Percentiles rank a stretch among this genome's conserved stretches.
Conservation (phyloP, 768 basidiomycete species). For the Podaxis mareebaensis region DNA sequence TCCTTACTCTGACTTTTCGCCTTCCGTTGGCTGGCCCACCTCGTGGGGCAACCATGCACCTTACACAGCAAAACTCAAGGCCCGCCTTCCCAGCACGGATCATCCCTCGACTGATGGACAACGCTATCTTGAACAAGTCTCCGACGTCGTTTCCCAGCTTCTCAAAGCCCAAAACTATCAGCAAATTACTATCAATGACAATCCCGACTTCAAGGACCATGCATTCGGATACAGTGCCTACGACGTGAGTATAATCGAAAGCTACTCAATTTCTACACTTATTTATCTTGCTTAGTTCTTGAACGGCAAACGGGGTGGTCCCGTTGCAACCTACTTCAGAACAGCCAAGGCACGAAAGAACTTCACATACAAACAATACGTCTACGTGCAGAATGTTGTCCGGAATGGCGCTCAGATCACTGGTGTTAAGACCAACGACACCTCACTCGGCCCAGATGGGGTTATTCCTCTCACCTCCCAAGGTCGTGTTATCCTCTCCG, state of each 20-base stretch:
- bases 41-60: constrained; percentile 50
- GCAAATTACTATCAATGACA: constrained; percentile 56
- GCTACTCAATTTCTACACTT: background rate
- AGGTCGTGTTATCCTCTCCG: constrained; percentile 61
- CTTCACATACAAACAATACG: constrained; percentile 50
- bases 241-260: constrained; percentile 29
- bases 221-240: constrained; percentile 55
- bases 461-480: constrained; percentile 51
- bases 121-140: constrained; percentile 55
- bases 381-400: constrained; percentile 50
- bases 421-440: constrained; percentile 62
- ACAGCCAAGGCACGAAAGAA: constrained; percentile 55
- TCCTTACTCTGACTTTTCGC: constrained; percentile 48
- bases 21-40: constrained; percentile 50
- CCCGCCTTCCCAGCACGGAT: constrained; percentile 59
- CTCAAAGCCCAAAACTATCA: constrained; percentile 51
- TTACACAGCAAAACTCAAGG: constrained; percentile 48
- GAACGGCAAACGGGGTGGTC: constrained; percentile 51
- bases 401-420: constrained; percentile 57
- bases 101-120: constrained; percentile 60
- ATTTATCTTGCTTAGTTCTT: constrained; percentile 33
- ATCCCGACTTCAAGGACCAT: constrained; percentile 58
- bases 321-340: constrained; percentile 60
- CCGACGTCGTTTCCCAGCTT: constrained; percentile 42
- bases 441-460: constrained; percentile 54